These are phyloP conservation scores for Globisporangium paddicum DNA, from an alignment of 352 stramenopile species.

Conservation along the genomic window DNA sequence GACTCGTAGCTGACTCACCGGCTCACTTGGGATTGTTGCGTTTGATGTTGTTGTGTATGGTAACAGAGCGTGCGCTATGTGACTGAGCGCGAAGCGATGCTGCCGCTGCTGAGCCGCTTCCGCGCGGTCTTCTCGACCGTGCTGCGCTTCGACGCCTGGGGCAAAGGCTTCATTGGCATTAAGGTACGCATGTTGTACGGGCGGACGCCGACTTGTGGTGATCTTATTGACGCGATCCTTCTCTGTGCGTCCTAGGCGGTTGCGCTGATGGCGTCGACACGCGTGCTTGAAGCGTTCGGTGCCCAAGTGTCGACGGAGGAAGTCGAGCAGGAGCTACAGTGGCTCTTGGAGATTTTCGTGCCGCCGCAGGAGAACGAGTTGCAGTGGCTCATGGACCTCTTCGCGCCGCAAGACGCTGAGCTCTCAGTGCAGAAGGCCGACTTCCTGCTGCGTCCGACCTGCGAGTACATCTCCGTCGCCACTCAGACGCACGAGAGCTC, in stretches of 20 bases:
- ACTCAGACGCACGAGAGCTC: conserved; percentile 54
- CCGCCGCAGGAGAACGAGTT: conserved; percentile 22
- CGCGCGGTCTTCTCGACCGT: conserved; percentile 42
- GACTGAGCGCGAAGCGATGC: conserved; percentile 63
- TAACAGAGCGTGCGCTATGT: conserved; percentile 65
- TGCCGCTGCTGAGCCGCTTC: conserved; percentile 46
- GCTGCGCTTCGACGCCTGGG: conserved; percentile 48
- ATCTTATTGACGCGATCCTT: neutral
- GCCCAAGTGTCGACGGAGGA: conserved; percentile 27
- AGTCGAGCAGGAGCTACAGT: conserved; percentile 43
- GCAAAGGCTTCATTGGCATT: conserved; percentile 31
- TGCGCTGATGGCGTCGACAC: conserved; percentile 60
- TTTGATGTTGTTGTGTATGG: neutral
- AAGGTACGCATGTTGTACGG: conserved; percentile 22
- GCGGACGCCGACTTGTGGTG: neutral
- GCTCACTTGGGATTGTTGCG: neutral
- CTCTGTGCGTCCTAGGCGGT: conserved; percentile 28
- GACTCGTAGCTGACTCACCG: neutral
- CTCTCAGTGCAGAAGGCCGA: conserved; percentile 25
- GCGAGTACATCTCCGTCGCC: conserved; percentile 56
- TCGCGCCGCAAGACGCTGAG: conserved; percentile 23
- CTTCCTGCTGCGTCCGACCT: conserved; percentile 50
- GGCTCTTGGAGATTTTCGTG: conserved; percentile 50
- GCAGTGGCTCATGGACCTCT: conserved; percentile 58
- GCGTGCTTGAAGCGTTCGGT: conserved; percentile 61